A percentile compares a stretch with the other conserved stretches of the same genome.
Conservation (phyloP, 495 filamentous ascomycete species). For the Usnea hakonensis region DNA sequence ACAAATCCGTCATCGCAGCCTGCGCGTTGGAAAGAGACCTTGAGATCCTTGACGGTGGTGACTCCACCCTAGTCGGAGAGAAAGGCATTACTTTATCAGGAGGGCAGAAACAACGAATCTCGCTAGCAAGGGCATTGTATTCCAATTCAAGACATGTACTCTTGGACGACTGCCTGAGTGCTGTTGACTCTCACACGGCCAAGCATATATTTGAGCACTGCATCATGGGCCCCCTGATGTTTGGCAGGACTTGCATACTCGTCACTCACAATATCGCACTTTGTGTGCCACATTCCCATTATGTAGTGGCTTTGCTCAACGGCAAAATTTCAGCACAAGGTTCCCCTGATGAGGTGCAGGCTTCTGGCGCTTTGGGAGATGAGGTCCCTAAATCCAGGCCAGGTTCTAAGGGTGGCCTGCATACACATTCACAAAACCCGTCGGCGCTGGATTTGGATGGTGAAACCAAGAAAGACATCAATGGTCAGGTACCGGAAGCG, state of each 20-base stretch:
- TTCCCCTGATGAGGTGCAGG: conserved; percentile 63
- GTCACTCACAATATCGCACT: conserved; percentile 94
- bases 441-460: conserved; percentile 51
- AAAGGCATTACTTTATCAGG: conserved; percentile 96
- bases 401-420: conserved; percentile 55
- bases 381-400: conserved; percentile 69
- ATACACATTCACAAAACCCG: conserved; percentile 63
- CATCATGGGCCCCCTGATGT: conserved; percentile 85
- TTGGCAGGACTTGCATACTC: conserved; percentile 79
- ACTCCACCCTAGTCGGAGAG: conserved; percentile 91
- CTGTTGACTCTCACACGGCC: conserved; percentile 97
- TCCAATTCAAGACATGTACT: conserved; percentile 84
- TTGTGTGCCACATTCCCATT: conserved; percentile 67
- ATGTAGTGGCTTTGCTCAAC: conserved; percentile 81
- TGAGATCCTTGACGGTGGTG: conserved; percentile 83
- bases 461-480: conserved; percentile 23
- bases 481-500: conserved; percentile 24
- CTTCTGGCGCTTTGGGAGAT: conserved; percentile 77
- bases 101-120: conserved; percentile 97
- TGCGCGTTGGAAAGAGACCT: conserved; percentile 93
- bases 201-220: conserved; percentile 97
- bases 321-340: conserved; percentile 75
- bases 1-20: conserved; percentile 78
- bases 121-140: conserved; percentile 87
- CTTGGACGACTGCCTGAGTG: conserved; percentile 92